Conservation (phyloP, 139 green algal species). For the Asterochloris sp. region DNA sequence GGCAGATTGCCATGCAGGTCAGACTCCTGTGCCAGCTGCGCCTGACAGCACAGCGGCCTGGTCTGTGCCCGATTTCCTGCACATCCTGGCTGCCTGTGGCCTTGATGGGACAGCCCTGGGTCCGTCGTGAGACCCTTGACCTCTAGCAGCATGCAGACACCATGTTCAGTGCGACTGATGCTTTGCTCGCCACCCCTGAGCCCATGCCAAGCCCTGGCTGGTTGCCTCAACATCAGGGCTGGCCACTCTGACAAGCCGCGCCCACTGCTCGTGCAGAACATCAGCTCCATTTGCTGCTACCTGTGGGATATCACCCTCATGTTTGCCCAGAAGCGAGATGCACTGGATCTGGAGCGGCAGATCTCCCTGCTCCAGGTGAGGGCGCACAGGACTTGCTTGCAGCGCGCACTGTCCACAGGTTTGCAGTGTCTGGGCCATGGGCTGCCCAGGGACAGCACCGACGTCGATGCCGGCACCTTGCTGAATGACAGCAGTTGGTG, state of each 20-base stretch:
- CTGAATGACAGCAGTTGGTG: too few species aligned
- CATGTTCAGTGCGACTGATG: not conserved
- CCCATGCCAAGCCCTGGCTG: not conserved
- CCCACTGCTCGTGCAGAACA: not conserved
- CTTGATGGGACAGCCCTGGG: not conserved
- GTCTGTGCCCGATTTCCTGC: too few species aligned
- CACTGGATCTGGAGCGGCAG: not conserved
- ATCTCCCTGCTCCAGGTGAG: slow-evolving; percentile 4
- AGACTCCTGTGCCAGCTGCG: not conserved
- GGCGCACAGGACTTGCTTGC: too few species aligned
- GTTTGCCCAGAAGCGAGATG: slow-evolving; percentile 4
- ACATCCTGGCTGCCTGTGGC: not conserved
- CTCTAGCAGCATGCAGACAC: too few species aligned
- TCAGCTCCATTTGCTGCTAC: slow-evolving; percentile 14
- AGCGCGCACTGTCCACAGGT: too few species aligned
- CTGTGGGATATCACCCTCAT: slow-evolving; percentile 12
- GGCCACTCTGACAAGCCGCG: not conserved
- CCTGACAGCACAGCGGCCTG: not conserved
- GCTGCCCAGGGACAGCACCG: too few species aligned
- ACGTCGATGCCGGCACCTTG: too few species aligned
- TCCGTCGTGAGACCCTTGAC: not conserved
- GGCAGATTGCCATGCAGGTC: slow-evolving; percentile 15
- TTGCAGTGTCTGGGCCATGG: too few species aligned
- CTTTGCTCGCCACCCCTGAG: not conserved
- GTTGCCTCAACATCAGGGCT: not conserved